Evolutionary conservation across 306 rosid genomes (phyloP), one percentile per base, ranked within the genome.

Genomic region (Trichosanthes truncata): DNA sequence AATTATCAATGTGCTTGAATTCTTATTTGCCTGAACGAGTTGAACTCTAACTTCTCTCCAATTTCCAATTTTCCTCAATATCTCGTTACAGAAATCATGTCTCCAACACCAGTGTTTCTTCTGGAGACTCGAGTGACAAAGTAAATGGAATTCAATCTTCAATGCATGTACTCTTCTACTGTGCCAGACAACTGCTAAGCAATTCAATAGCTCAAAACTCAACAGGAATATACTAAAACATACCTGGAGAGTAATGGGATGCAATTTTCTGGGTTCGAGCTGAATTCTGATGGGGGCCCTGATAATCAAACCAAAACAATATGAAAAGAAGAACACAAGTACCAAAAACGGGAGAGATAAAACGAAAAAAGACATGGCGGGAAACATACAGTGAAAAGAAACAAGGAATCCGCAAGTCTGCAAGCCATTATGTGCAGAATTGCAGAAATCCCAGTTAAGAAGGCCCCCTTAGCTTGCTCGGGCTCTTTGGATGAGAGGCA

Each of bases 241-340:
- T 77, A 89, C 98, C 92, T 14, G 90, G 88, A 41, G 94, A 83
- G 74, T 17, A 86, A 18, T 78, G 88, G 78, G 83, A 79, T 33
- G 87, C 79, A 81, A 82, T 59, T 69, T 79, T 87, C 60, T 59
- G 89, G 49, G 57, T 83, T 40, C 84, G 82, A 84, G 81, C 57
- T 66, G 89, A 88, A 71, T 80, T 92, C 23, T 83, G 91, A 46
- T 72, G 84, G 80, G 90, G 85, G 69, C 87, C 89, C 98, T 87
- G 86, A 79, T 76, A 83, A 69, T 51, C 82, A 83, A 66, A 62
- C 73, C 78, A 61, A 56, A 49, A 49, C 33, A 12, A 78, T 6
- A 25, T 53, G 61, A 53, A 81, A 25, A 18, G 29, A 80, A 67
- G 38, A 18, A 23, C 33, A 61, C 36, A 38, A 40, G 36, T 2